phyloP scores from a whole-genome alignment of 2,329 filamentous ascomycete species.

The Ceratocystis destructans region DNA sequence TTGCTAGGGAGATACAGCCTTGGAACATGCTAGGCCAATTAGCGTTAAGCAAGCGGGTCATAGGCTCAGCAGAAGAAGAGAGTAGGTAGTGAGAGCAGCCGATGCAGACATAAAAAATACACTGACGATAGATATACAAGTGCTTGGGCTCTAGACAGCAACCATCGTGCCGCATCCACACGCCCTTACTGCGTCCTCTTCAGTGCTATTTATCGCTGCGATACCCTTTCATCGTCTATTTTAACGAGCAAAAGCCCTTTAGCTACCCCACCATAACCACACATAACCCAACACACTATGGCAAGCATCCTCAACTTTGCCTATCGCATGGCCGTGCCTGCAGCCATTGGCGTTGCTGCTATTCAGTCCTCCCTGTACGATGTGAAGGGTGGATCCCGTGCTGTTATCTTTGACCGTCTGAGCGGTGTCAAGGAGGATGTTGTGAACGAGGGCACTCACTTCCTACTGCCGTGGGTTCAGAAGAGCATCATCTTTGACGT shows the following conservation, averaged over 20 bases:
- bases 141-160: no score
- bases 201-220: no score
- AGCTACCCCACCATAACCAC: background rate
- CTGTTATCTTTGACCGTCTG: slow-evolving; percentile 94
- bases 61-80: background rate
- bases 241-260: no score
- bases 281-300: slow-evolving; percentile 15
- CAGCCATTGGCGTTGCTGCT: slow-evolving; percentile 52
- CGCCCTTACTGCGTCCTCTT: no score
- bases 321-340: slow-evolving; percentile 60
- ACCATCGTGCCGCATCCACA: no score
- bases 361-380: slow-evolving; percentile 82
- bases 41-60: background rate
- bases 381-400: slow-evolving; percentile 84
- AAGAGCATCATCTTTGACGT: slow-evolving; percentile 92
- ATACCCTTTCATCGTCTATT: no score
- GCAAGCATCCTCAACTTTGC: slow-evolving; percentile 37
- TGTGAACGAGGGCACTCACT: slow-evolving; percentile 91
- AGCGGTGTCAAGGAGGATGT: slow-evolving; percentile 86
- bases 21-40: background rate
- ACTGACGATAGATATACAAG: no score
- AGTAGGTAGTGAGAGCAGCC: background rate
- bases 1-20: background rate
- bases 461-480: slow-evolving; percentile 91
- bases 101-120: no score